Base-by-base conservation (phyloP, 192 early-diverging fungal genomes). In the Coemansia sp. region DNA sequence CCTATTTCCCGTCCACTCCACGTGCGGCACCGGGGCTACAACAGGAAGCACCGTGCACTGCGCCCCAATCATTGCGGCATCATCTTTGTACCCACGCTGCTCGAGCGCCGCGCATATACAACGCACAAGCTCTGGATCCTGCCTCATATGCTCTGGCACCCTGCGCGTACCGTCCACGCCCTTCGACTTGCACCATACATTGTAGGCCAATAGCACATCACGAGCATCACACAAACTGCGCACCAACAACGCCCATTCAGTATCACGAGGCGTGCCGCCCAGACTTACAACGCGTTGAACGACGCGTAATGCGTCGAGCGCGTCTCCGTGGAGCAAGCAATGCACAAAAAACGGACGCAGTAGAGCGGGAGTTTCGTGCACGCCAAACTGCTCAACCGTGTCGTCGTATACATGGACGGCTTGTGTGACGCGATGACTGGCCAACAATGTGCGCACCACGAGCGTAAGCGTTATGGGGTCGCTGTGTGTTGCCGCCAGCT, bases 401-500 rank as follows among this genome's bases (percentile, higher is more conserved):
- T 41, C 65, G 63, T 63, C 50, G 56, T 75, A 62, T 7, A 66
- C 64, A 1, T 19, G 32, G 1, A 75, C 23, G 9, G 73, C 73
- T n/a, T 62, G 51, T 2, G 35, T 23, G 6, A 69, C 45, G 25
- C 55, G 73, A 48, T 69, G 27, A 53, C 64, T 57, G n/a, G 27
- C 48, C 21, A 75, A 56, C 49, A 75, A 29, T 3, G 64, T 60
- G 4, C 73, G 39, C 8, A 69, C 51, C n/a, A 76, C 62, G 14
- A 71, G 65, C 14, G 49, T 59, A 39, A 70, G 47, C 0, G 75
- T 76, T 5, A 71, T 47, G 7, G 65, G 75, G 21, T 76, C 69
- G 1, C 62, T 65, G 1, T 69, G 49, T 2, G 65, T 61, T 19
- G 65, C 65, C 14, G 57, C 6, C 17, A 76, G 14, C 2, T 65